phyloP scores from a whole-genome alignment of 2,329 filamentous ascomycete genomes.

The Gnomoniopsis sp. region DNA sequence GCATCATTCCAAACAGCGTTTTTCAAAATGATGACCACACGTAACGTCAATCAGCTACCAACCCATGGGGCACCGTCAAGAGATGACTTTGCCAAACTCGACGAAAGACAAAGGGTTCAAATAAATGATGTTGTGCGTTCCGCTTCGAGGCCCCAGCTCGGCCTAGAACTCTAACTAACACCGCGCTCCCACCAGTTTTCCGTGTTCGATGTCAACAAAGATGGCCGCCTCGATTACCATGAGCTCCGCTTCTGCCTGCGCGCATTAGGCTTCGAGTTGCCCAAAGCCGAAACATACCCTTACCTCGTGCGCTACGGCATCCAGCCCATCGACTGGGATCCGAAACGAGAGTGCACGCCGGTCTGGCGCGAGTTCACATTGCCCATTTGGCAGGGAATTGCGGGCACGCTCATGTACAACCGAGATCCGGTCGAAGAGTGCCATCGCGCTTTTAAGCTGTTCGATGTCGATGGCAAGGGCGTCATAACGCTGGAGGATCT shows the following conservation, averaged over 20 bases:
- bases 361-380: constrained; percentile 71
- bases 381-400: constrained; percentile 69
- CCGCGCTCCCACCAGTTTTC: constrained; percentile 60
- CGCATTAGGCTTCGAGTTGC: constrained; percentile 88
- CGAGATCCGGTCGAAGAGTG: constrained; percentile 91
- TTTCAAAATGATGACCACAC: constrained; percentile 19
- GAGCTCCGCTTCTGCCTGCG: constrained; percentile 96
- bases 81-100: constrained; percentile 46
- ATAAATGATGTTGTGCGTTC: constrained; percentile 83
- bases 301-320: constrained; percentile 80
- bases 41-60: constrained; percentile 16
- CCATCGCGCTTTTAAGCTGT: constrained; percentile 83
- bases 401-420: constrained; percentile 74
- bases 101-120: constrained; percentile 87
- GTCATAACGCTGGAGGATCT: constrained; percentile 87
- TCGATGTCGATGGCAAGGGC: constrained; percentile 89
- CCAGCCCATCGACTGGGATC: constrained; percentile 58
- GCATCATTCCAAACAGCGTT: background rate
- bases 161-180: constrained; percentile 19
- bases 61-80: constrained; percentile 24
- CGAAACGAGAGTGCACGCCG: constrained; percentile 52
- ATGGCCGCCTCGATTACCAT: constrained; percentile 92
- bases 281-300: constrained; percentile 78
- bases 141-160: background rate
- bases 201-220: constrained; percentile 95